Conservation (phyloP, 768 basidiomycete species). For the Peribolospora baueri region DNA sequence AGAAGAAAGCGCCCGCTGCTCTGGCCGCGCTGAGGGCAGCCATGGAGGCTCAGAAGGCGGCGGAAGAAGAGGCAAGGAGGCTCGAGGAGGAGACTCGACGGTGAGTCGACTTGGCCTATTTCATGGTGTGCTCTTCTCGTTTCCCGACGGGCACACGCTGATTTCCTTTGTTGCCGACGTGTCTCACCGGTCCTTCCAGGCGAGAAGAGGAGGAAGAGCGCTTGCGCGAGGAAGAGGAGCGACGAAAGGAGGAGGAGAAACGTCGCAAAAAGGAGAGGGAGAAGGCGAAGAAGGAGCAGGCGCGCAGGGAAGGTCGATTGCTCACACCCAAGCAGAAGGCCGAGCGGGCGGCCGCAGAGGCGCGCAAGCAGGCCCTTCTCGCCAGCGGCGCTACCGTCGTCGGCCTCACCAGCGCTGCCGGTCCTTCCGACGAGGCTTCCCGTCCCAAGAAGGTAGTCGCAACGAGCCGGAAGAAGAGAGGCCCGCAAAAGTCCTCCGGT, state of each 20-base stretch:
- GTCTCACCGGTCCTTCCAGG: conserved; percentile 13
- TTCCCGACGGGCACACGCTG: too few relatives aligned
- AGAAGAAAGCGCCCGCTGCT: too few relatives aligned
- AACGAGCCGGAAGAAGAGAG: conserved; percentile 57
- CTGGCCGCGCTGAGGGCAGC: conserved; percentile 25
- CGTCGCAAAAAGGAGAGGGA: conserved; percentile 83
- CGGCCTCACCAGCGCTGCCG: conserved; percentile 36
- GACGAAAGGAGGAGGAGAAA: conserved; percentile 78
- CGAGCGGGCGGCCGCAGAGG: conserved; percentile 70
- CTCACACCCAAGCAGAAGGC: conserved; percentile 96
- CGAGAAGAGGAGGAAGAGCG: conserved; percentile 79
- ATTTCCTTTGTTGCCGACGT: not conserved
- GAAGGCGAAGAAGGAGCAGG: conserved; percentile 71
- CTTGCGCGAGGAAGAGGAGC: conserved; percentile 47
- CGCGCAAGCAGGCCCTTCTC: conserved; percentile 68
- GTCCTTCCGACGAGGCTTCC: conserved; percentile 17
- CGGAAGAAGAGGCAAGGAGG: conserved; percentile 58
- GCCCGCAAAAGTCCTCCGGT: not conserved
- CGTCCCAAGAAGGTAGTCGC: conserved; percentile 54
- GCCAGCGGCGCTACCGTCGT: conserved; percentile 75
- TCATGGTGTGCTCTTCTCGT: too few relatives aligned
- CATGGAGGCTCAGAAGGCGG: conserved; percentile 71
- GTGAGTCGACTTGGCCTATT: not conserved
- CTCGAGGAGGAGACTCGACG: conserved; percentile 48
- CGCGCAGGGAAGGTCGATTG: conserved; percentile 78